phyloP scores from a whole-genome alignment of 805 yeast species.

The Saturnispora mendoncae region DNA sequence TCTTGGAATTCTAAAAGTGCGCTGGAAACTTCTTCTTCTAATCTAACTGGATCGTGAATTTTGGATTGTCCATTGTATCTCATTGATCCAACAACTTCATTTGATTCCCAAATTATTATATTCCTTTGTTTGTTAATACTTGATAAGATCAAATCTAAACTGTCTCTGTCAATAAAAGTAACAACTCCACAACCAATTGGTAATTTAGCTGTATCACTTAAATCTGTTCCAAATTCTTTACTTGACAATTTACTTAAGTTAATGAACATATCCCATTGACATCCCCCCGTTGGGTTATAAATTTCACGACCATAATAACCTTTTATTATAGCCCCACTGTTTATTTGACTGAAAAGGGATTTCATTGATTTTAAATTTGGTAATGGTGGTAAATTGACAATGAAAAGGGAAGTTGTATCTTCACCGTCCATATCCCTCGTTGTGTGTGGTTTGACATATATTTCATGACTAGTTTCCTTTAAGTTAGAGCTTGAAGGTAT shows the following conservation, averaged over 20 bases:
- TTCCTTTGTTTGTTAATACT: constrained; percentile 46
- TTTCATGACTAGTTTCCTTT: constrained; percentile 37
- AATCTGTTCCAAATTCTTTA: constrained; percentile 32
- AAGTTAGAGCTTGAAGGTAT: constrained; percentile 27
- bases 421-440: constrained; percentile 31
- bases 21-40: constrained; percentile 49
- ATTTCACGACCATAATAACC: constrained; percentile 27
- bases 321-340: constrained; percentile 60
- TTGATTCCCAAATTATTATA: constrained; percentile 34
- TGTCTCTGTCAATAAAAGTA: constrained; percentile 63
- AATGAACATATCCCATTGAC: constrained; percentile 34
- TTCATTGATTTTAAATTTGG: constrained; percentile 46
- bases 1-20: constrained; percentile 60
- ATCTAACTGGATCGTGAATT: constrained; percentile 39
- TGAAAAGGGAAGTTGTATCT: constrained; percentile 53
- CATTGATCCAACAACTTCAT: constrained; percentile 26
- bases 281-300: constrained; percentile 18
- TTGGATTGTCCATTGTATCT: constrained; percentile 37
- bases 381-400: constrained; percentile 66
- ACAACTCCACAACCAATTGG: constrained; percentile 72
- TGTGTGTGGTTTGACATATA: constrained; percentile 59
- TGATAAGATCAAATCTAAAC: constrained; percentile 53
- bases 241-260: constrained; percentile 54
- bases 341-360: constrained; percentile 47
- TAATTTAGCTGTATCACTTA: constrained; percentile 33